Evolutionary conservation across 768 basidiomycete genomes (phyloP).

Genomic region (Fomitopsis pulvina): DNA sequence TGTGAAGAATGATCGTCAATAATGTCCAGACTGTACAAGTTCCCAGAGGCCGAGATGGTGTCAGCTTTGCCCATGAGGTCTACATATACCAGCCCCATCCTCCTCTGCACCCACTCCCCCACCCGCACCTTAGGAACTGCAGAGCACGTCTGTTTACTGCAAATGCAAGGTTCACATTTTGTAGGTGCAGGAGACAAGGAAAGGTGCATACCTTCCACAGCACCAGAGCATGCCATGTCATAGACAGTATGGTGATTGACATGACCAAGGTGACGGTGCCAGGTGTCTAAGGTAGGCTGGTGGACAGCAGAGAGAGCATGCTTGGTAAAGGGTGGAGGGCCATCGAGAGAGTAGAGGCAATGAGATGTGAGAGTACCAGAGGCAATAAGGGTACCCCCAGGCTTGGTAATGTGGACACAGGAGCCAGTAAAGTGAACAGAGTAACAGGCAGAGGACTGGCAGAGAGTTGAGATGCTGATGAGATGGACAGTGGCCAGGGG

Average conservation of each 20-base stretch:
- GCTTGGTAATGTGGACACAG: too few relatives aligned
- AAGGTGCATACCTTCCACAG: slow-evolving; percentile 19
- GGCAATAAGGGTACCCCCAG: too few relatives aligned
- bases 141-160: slow-evolving; percentile 39
- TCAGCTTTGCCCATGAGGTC: slow-evolving; percentile 20
- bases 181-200: slow-evolving; percentile 16
- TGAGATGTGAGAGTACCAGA: too few relatives aligned
- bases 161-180: slow-evolving; percentile 29
- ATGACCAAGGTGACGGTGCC: slow-evolving; percentile 23
- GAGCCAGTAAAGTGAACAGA: too few relatives aligned
- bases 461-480: too few relatives aligned
- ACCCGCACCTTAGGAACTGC: too few relatives aligned
- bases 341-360: too few relatives aligned
- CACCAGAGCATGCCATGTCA: slow-evolving; percentile 5
- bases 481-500: slow-evolving; percentile 11
- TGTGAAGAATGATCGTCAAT: slow-evolving; percentile 27
- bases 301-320: slow-evolving; percentile 1
- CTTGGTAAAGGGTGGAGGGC: neutral
- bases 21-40: slow-evolving; percentile 25
- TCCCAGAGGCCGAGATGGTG: slow-evolving; percentile 2
- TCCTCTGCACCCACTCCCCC: too few relatives aligned
- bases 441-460: too few relatives aligned
- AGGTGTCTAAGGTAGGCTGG: slow-evolving; percentile 10
- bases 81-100: slow-evolving; percentile 25
- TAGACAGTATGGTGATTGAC: slow-evolving; percentile 14